Base-by-base conservation (phyloP, 139 green algal genomes). In the Chlamydomonas incerta region DNA sequence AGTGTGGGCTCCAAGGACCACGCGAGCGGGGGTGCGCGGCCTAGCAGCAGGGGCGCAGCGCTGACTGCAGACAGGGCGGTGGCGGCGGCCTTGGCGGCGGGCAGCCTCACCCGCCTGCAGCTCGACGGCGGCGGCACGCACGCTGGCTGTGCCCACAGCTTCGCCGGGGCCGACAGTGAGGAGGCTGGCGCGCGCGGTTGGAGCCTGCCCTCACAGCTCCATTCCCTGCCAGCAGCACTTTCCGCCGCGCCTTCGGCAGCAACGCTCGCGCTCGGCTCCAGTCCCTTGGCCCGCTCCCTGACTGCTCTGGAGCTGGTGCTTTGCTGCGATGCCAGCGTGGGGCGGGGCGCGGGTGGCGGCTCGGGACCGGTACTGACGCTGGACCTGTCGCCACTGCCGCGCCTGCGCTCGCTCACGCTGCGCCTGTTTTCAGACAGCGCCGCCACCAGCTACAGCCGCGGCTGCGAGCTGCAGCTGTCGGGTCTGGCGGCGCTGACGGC, bases 371-470 rank as follows among this genome's bases (percentile, higher is more conserved):
- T 50, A 0, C 72, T 80, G 50, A 2, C 15, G 13, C 47, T 80
- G 72, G 50, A 80, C 47, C 50, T 80, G n/a, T 47, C n/a, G 21
- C 17, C 9, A 1, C 72, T 80, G 50, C 72, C 72, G 15, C 11
- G 10, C 1, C 72, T 80, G 15, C 4, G 17, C 21, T 47, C 15
- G 10, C 47, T 80, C 13, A 34, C 35, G 46, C 33, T 80, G 15
- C 47, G 50, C n/a, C 72, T 80, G 1, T 80, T 80, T 29, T 80
- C 50, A 9, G n/a, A 65, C 50, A 67, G 47, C 15, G 72, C n/a
- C 5, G 29, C 72, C 29, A 67, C 18, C n/a, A 80, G 72, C 72
- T 80, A 57, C 72, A 80, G 72, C 50, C 72, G 46, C 14, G 72
- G 72, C n/a, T 65, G 50, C 50, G 50, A 65, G 17, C 17, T 80